These are phyloP conservation scores for Dictyostelium discoideum DNA, from an alignment of 78 protist species.

Conservation along the genomic window DNA sequence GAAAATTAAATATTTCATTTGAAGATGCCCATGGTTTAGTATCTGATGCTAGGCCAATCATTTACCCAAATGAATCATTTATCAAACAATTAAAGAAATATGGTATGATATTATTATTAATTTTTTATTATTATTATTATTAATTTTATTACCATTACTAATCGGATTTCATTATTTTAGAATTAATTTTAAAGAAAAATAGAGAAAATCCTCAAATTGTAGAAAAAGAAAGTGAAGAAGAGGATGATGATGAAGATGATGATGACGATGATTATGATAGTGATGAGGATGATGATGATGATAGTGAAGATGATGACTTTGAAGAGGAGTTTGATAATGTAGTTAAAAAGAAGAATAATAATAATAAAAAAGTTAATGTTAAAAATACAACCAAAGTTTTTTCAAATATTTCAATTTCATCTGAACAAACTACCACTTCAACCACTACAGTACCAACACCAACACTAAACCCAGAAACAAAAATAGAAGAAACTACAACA, in stretches of 20 bases:
- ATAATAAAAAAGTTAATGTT: not conserved
- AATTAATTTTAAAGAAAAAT: not conserved
- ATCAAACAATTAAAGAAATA: constrained; percentile 62
- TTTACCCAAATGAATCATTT: constrained; percentile 83
- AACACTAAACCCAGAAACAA: not conserved
- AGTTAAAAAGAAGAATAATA: not conserved
- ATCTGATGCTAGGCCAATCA: constrained; percentile 54
- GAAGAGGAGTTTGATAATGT: not conserved
- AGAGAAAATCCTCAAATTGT: not conserved
- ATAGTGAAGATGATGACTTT: not conserved
- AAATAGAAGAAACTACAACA: not conserved
- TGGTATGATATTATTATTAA: not conserved
- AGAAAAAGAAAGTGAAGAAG: not conserved
- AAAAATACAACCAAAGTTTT: not conserved
- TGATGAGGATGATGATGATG: not conserved
- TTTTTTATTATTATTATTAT: not conserved
- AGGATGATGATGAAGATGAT: not conserved
- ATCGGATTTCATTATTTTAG: not conserved
- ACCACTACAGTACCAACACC: not conserved
- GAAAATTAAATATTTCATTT: constrained; percentile 24
- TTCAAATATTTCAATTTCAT: constrained; percentile 3
- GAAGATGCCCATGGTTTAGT: constrained; percentile 67
- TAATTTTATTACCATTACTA: not conserved
- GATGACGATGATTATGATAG: not conserved
- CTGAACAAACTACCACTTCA: not conserved